A percentile compares a stretch with the other conserved stretches of the same genome.
phyloP scores from a whole-genome alignment of 331 rosid genomes.

The Malus hybrid region DNA sequence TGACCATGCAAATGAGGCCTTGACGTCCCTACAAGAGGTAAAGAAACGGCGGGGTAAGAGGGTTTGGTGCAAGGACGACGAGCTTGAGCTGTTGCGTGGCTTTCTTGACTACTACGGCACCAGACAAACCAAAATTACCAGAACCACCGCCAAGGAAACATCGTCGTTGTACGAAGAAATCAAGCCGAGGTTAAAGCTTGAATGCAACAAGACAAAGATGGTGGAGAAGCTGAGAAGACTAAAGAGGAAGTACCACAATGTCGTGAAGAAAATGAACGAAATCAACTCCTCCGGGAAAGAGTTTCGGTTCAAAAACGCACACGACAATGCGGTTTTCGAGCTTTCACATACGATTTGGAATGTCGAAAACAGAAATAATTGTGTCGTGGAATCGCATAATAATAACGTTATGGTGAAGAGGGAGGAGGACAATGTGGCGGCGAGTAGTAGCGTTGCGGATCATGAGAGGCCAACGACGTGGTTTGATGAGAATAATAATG shows the following conservation, averaged over 20 bases:
- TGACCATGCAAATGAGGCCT: neutral
- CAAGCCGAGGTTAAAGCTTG: conserved; percentile 49
- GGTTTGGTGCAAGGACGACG: conserved; percentile 72
- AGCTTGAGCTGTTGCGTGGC: conserved; percentile 59
- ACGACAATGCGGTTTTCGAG: conserved; percentile 61
- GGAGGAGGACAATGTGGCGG: neutral
- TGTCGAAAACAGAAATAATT: neutral
- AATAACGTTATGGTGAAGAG: neutral
- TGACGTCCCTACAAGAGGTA: neutral
- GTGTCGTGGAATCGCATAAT: neutral
- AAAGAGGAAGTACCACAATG: conserved; percentile 60
- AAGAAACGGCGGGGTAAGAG: conserved; percentile 17
- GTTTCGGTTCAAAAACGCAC: conserved; percentile 51
- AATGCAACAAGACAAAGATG: conserved; percentile 54
- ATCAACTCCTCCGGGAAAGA: conserved; percentile 28
- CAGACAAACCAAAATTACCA: neutral
- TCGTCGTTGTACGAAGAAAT: conserved; percentile 42
- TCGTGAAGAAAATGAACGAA: conserved; percentile 23
- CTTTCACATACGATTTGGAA: conserved; percentile 68
- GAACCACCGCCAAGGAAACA: conserved; percentile 20
- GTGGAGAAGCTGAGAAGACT: conserved; percentile 70
- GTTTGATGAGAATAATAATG: neutral
- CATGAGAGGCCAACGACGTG: neutral
- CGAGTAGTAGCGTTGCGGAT: conserved; percentile 3
- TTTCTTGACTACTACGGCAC: conserved; percentile 53